These are phyloP conservation scores for Effrenium voratum DNA, from an alignment of 73 alveolate species.

Conservation along the genomic window DNA sequence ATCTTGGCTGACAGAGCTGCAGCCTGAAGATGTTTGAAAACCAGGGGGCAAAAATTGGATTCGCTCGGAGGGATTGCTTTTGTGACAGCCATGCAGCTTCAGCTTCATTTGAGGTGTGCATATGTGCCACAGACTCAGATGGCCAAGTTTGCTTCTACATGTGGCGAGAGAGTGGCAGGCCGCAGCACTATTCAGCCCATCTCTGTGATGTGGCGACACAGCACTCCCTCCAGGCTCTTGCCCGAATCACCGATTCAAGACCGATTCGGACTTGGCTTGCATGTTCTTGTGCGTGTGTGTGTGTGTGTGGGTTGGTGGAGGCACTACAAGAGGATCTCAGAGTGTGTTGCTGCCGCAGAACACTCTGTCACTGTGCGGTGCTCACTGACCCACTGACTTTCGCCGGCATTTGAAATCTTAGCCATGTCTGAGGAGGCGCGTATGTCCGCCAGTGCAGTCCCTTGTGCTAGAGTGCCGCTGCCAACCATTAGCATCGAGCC, in stretches of 20 bases:
- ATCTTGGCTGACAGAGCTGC: too few species aligned
- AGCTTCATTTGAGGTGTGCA: slow-evolving; percentile 21
- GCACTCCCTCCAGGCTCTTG: slow-evolving; percentile 75
- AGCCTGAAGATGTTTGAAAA: too few species aligned
- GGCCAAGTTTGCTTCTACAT: background rate
- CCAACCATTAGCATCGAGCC: slow-evolving; percentile 72
- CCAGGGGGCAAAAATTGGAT: too few species aligned
- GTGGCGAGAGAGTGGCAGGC: background rate
- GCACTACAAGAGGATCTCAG: slow-evolving; percentile 70
- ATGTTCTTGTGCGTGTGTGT: background rate
- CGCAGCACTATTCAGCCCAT: slow-evolving; percentile 69
- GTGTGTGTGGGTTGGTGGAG: background rate
- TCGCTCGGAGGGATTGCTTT: too few species aligned
- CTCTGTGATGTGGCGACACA: slow-evolving; percentile 77
- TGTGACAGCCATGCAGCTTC: too few species aligned
- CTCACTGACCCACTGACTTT: background rate
- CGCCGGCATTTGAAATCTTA: background rate
- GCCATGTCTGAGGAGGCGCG: slow-evolving; percentile 38
- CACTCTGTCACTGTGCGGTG: slow-evolving; percentile 32
- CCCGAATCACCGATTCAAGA: background rate
- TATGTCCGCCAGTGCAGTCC: slow-evolving; percentile 53
- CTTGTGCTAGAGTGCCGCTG: slow-evolving; percentile 58
- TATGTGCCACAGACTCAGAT: slow-evolving; percentile 16
- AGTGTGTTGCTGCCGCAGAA: slow-evolving; percentile 70
- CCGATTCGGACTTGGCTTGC: background rate